phyloP scores from a whole-genome alignment of 176 grass and related monocot genomes.

The Puya raimondii region DNA sequence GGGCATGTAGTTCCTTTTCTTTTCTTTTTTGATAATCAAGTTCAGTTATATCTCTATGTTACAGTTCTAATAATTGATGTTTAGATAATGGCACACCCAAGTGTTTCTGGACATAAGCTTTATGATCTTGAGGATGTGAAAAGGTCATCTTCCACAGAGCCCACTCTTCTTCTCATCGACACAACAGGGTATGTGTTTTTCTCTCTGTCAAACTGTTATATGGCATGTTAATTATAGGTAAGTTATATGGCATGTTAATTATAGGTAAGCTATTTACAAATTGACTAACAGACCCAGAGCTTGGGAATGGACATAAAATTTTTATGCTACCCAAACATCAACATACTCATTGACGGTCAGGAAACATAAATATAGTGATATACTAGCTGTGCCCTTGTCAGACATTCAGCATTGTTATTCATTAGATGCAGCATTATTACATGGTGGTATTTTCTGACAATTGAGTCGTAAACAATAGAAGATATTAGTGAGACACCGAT shows the following conservation, averaged over 20 bases:
- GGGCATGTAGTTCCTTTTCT: neutral
- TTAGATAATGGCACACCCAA: constrained; percentile 84
- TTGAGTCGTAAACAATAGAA: too few species aligned
- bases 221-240: too few species aligned
- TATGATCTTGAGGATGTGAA: constrained; percentile 82
- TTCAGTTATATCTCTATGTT: neutral
- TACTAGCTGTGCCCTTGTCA: too few species aligned
- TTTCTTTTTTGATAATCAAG: neutral
- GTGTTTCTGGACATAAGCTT: constrained; percentile 71
- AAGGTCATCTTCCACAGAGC: constrained; percentile 69
- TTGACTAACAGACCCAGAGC: neutral
- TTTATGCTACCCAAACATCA: too few species aligned
- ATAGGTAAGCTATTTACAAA: neutral
- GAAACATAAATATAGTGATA: neutral
- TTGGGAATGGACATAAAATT: too few species aligned
- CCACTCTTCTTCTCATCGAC: constrained; percentile 88
- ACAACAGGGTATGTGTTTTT: constrained; percentile 67
- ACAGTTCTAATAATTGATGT: constrained; percentile 12
- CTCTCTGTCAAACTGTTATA: neutral
- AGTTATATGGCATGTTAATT: neutral
- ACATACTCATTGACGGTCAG: too few species aligned
- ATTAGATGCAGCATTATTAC: too few species aligned
- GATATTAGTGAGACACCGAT: too few species aligned
- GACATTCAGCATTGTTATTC: too few species aligned
- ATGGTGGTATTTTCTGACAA: too few species aligned